A percentile compares a stretch with the other conserved stretches of the same genome.
Evolutionary conservation across 192 early-diverging fungal genomes (phyloP).

Genomic region (Coemansia sp.): DNA sequence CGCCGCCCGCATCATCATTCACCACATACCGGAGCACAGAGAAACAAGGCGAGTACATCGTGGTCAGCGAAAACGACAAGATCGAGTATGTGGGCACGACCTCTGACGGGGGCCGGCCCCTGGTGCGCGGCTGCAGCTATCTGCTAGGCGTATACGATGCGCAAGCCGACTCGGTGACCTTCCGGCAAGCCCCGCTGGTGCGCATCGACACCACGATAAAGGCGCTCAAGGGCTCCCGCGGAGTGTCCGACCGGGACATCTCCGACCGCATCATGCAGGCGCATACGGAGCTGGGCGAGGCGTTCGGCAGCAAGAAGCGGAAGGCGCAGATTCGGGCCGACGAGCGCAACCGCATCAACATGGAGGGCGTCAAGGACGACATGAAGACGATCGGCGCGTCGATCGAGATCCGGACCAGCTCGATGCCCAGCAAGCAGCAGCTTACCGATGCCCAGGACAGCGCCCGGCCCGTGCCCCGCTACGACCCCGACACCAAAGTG

Average conservation of each 20-base stretch:
- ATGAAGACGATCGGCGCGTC: constrained; percentile 64
- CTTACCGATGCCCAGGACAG: constrained; percentile 56
- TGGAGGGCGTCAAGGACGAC: constrained; percentile 61
- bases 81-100: constrained; percentile 72
- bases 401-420: constrained; percentile 64
- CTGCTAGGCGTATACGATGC: constrained; percentile 79
- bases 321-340: constrained; percentile 74
- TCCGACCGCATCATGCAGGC: constrained; percentile 58
- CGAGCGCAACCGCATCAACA: constrained; percentile 86
- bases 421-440: constrained; percentile 59
- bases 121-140: constrained; percentile 56
- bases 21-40: constrained; percentile 29
- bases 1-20: constrained; percentile 42
- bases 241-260: constrained; percentile 43
- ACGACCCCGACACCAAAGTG: constrained; percentile 63
- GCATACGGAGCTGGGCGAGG: constrained; percentile 78
- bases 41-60: constrained; percentile 25
- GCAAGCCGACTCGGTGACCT: constrained; percentile 62
- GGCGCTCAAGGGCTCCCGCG: constrained; percentile 57
- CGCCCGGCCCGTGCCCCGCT: constrained; percentile 73
- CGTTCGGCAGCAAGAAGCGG: constrained; percentile 91
- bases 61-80: constrained; percentile 70
- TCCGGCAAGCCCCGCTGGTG: constrained; percentile 65
- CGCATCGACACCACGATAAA: constrained; percentile 68
- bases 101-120: constrained; percentile 57